A percentile compares a stretch with the other conserved stretches of the same genome.
phyloP scores from a whole-genome alignment of 805 yeast species.

The Wickerhamiella lipophila region DNA sequence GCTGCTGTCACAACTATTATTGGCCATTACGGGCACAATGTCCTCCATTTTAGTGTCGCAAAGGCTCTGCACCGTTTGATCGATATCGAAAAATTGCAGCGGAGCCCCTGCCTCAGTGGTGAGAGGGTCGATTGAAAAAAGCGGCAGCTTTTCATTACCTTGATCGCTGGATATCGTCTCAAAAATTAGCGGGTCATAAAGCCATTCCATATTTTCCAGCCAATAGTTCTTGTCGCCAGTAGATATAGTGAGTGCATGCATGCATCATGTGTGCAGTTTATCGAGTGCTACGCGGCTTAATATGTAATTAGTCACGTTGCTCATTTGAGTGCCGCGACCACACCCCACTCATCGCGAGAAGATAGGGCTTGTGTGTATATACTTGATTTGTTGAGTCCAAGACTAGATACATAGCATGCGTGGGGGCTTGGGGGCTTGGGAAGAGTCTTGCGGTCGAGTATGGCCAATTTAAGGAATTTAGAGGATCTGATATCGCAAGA shows the following conservation, averaged over 20 bases:
- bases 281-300: constrained; percentile 1
- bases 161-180: neutral
- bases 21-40: neutral
- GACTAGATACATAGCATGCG: too few relatives aligned
- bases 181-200: neutral
- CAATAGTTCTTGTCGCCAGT: neutral
- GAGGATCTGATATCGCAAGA: too few relatives aligned
- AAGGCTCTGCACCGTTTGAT: neutral
- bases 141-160: neutral
- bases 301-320: neutral
- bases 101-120: constrained; percentile 1
- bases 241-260: constrained; percentile 3
- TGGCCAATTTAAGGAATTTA: too few relatives aligned
- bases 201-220: neutral
- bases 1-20: neutral
- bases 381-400: too few relatives aligned
- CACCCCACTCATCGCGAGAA: too few relatives aligned
- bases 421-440: too few relatives aligned
- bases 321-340: neutral
- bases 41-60: neutral
- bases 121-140: neutral
- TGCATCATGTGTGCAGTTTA: constrained; percentile 2
- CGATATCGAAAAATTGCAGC: neutral
- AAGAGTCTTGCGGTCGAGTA: too few relatives aligned
- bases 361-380: too few relatives aligned